phyloP scores from a whole-genome alignment of 2,329 filamentous ascomycete species.

The Fusarium penzigii region DNA sequence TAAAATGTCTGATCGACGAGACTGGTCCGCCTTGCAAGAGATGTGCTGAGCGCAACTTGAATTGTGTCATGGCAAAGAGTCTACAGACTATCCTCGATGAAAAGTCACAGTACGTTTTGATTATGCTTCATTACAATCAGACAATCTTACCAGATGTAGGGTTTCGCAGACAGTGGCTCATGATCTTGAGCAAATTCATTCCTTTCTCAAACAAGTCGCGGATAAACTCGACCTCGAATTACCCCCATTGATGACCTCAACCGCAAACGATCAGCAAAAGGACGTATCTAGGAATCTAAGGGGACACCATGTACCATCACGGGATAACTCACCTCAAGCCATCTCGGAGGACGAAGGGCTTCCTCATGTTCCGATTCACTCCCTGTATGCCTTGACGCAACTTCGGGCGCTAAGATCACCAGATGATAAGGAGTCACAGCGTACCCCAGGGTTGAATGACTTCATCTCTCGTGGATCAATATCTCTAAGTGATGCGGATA shows the following conservation, averaged over 20 bases:
- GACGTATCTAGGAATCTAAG: conserved; percentile 6
- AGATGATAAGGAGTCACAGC: conserved; percentile 18
- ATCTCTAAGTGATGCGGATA: conserved; percentile 47
- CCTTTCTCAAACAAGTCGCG: conserved; percentile 14
- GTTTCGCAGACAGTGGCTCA: conserved; percentile 5
- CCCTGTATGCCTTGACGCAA: conserved; percentile 37
- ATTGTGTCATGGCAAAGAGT: conserved; percentile 39
- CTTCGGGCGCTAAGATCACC: conserved; percentile 34
- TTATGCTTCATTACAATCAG: background rate
- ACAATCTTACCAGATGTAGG: background rate
- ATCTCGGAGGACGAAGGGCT: conserved; percentile 32
- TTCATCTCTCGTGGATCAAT: conserved; percentile 41
- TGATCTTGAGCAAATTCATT: conserved; percentile 16
- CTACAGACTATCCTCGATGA: conserved; percentile 41
- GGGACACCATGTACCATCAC: conserved; percentile 14
- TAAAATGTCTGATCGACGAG: conserved; percentile 40
- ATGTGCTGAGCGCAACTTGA: conserved; percentile 35
- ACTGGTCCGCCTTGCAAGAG: conserved; percentile 38
- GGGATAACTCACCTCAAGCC: conserved; percentile 17
- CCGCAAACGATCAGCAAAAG: conserved; percentile 2
- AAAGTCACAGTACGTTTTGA: conserved; percentile 31
- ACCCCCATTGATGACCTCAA: conserved; percentile 11
- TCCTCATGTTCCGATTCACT: conserved; percentile 37
- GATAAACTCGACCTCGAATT: conserved; percentile 11
- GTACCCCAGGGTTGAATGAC: conserved; percentile 22